Percentiles rank a stretch among this genome's conserved stretches.
phyloP scores from a whole-genome alignment of 306 rosid species.

The Malus asiatica region DNA sequence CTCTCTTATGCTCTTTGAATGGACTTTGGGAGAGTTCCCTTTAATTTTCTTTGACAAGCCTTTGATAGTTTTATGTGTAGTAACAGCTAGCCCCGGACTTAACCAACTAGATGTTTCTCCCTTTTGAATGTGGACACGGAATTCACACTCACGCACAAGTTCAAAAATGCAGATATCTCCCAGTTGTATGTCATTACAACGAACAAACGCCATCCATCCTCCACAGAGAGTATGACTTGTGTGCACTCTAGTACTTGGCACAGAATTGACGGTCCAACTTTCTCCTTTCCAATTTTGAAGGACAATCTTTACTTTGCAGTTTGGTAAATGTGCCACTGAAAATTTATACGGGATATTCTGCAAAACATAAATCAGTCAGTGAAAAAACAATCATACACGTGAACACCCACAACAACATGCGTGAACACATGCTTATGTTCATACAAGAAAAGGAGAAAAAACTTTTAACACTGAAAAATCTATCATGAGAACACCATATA shows the following conservation, averaged over 20 bases:
- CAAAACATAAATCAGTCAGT: conserved; percentile 17
- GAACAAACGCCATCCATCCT: conserved; percentile 96
- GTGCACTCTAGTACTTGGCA: conserved; percentile 82
- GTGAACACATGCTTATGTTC: not conserved
- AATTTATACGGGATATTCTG: conserved; percentile 87
- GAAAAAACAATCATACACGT: not conserved
- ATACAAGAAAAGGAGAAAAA: not conserved
- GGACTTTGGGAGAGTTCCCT: conserved; percentile 36
- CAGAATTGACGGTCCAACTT: conserved; percentile 86
- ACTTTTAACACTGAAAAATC: not conserved
- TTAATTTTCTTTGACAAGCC: conserved; percentile 40
- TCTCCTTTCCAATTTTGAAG: conserved; percentile 86
- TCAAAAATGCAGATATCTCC: conserved; percentile 91
- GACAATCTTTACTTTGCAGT: conserved; percentile 66
- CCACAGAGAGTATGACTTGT: conserved; percentile 95
- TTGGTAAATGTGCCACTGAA: conserved; percentile 85
- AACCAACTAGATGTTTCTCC: conserved; percentile 38
- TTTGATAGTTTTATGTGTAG: conserved; percentile 34
- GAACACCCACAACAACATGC: not conserved
- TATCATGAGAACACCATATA: not conserved
- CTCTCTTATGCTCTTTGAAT: conserved; percentile 44
- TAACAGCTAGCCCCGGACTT: conserved; percentile 34
- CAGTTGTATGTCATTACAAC: conserved; percentile 60
- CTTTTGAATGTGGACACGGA: conserved; percentile 56
- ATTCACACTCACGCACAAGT: conserved; percentile 73